Evolutionary conservation across 2,329 filamentous ascomycete species (phyloP).

Genomic region (Macrophomina pseudophaseolina): DNA sequence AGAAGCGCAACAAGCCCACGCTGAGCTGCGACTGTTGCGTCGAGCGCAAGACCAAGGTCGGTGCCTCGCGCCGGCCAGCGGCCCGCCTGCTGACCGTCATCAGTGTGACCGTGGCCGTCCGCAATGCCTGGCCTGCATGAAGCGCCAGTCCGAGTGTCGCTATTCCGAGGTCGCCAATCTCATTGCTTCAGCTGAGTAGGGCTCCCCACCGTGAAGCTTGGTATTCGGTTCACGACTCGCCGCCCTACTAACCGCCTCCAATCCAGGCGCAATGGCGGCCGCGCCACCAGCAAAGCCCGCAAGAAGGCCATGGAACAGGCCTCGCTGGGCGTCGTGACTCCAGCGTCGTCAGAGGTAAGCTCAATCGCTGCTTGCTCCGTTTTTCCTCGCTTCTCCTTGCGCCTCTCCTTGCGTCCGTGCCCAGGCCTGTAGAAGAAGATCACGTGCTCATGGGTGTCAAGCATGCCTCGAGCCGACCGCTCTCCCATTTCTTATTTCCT

Average conservation of each 20-base stretch:
- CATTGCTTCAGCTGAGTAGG: slow-evolving; percentile 67
- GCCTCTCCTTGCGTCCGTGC: background rate
- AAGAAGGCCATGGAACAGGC: slow-evolving; percentile 25
- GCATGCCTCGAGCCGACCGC: slow-evolving; percentile 24
- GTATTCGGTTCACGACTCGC: slow-evolving; percentile 17
- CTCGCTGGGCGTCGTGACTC: slow-evolving; percentile 22
- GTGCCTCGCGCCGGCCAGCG: slow-evolving; percentile 31
- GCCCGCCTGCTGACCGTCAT: slow-evolving; percentile 11
- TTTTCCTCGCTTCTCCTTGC: background rate
- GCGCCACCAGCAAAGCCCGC: slow-evolving; percentile 23
- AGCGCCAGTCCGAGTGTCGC: slow-evolving; percentile 74
- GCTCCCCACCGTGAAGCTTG: slow-evolving; percentile 30
- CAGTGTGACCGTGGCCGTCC: slow-evolving; percentile 78
- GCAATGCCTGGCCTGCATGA: slow-evolving; percentile 63
- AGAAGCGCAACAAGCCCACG: slow-evolving; percentile 84
- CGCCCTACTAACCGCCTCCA: slow-evolving; percentile 24
- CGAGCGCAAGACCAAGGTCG: slow-evolving; percentile 79
- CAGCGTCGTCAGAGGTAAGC: slow-evolving; percentile 26
- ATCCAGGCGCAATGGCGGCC: slow-evolving; percentile 24
- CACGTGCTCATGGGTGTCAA: slow-evolving; percentile 26
- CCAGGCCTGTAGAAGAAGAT: slow-evolving; percentile 4
- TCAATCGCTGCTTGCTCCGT: background rate
- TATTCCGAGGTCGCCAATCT: slow-evolving; percentile 79
- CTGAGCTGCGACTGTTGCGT: slow-evolving; percentile 80
- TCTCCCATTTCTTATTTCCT: slow-evolving; percentile 25